Conservation (phyloP, 2,329 filamentous ascomycete genomes). For the Ceratocystis harringtonii region DNA sequence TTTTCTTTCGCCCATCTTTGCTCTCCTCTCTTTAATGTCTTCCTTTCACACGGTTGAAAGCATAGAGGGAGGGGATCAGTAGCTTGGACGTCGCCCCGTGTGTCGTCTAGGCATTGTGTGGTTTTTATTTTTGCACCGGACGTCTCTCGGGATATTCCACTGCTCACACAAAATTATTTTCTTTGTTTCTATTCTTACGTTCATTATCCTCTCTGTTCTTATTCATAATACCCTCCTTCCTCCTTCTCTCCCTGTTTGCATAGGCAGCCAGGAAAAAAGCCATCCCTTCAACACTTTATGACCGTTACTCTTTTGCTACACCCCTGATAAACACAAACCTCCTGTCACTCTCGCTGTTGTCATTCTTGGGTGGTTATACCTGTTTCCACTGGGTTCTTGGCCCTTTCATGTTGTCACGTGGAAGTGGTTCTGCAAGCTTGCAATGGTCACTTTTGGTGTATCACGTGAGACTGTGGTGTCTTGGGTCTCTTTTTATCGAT, state of each 20-base stretch:
- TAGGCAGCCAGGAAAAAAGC: background rate
- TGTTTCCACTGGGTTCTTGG: background rate
- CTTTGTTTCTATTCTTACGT: constrained; percentile 15
- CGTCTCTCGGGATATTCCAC: background rate
- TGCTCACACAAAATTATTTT: constrained; percentile 2
- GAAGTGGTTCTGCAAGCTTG: background rate
- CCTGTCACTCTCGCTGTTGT: background rate
- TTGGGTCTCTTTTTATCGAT: background rate
- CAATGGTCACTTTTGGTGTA: background rate
- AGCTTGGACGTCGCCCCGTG: too few species aligned
- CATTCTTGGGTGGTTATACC: background rate
- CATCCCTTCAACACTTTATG: background rate
- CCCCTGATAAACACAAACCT: background rate
- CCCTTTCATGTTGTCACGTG: constrained; percentile 10
- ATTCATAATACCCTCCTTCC: constrained; percentile 15
- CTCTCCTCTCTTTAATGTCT: background rate
- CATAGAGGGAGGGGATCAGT: too few species aligned
- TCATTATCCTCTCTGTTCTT: constrained; percentile 8
- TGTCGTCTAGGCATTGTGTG: constrained; percentile 1
- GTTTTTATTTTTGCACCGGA: background rate
- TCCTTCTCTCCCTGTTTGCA: background rate
- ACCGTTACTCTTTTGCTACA: background rate
- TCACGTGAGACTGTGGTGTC: background rate
- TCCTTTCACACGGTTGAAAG: background rate
- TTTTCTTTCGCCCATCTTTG: background rate